These are phyloP conservation scores for Debaryomyces udenii DNA, from an alignment of 1,139 yeast genomes.

Conservation along the genomic window DNA sequence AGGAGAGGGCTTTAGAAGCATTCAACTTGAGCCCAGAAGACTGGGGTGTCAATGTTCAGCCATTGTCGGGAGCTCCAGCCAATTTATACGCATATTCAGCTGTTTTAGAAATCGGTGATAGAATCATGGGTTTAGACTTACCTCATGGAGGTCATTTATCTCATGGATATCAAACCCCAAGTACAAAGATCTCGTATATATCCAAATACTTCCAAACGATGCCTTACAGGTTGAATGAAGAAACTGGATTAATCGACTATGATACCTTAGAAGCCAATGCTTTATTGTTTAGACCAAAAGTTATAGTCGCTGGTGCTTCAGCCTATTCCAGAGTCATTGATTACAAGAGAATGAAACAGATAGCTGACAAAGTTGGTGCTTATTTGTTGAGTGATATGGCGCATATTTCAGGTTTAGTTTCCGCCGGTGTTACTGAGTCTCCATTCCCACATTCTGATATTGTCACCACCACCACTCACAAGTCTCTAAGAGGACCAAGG, in stretches of 20 bases:
- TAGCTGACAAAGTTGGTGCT: conserved; percentile 93
- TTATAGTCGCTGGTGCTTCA: conserved; percentile 94
- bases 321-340: conserved; percentile 93
- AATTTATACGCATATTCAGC: conserved; percentile 93
- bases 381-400: conserved; percentile 95
- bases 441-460: conserved; percentile 95
- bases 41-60: conserved; percentile 97
- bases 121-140: conserved; percentile 93
- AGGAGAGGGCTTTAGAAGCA: conserved; percentile 87
- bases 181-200: conserved; percentile 84
- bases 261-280: conserved; percentile 87
- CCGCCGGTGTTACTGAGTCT: conserved; percentile 89
- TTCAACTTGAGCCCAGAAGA: conserved; percentile 71
- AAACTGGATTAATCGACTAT: conserved; percentile 89
- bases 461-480: conserved; percentile 96
- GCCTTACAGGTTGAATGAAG: conserved; percentile 89
- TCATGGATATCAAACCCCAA: conserved; percentile 91
- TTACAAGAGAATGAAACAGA: conserved; percentile 83
- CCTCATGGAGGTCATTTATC: conserved; percentile 98
- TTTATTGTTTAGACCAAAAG: conserved; percentile 86
- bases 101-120: conserved; percentile 86
- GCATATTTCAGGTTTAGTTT: conserved; percentile 90
- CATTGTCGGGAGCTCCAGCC: conserved; percentile 95
- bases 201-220: conserved; percentile 95
- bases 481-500: conserved; percentile 97